A percentile compares a stretch with the other conserved stretches of the same genome.
These are phyloP conservation scores for Chaetomiaceae sp. DNA, from an alignment of 2,329 filamentous ascomycete species.

Conservation along the genomic window DNA sequence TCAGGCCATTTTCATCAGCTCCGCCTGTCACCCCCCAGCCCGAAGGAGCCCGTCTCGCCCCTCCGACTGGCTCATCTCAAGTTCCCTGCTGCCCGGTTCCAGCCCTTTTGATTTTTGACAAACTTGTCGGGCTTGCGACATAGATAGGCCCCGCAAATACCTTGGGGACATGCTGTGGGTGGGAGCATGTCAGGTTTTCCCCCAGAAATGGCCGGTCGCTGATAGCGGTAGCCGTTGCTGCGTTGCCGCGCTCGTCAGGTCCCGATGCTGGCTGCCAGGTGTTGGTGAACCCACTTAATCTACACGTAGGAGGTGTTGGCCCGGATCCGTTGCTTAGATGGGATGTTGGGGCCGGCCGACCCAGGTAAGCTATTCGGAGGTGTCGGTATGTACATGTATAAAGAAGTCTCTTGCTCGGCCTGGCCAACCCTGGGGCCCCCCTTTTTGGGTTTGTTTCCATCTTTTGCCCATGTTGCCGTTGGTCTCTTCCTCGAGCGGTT, in stretches of 20 bases:
- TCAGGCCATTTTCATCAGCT: constrained; percentile 33
- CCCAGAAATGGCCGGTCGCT: too few relatives aligned
- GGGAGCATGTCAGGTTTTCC: background rate
- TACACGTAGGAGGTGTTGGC: background rate
- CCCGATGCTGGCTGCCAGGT: constrained; percentile 12
- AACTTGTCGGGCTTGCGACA: constrained; percentile 5
- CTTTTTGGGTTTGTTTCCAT: constrained; percentile 1
- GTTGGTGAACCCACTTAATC: constrained; percentile 17
- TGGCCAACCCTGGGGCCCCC: background rate
- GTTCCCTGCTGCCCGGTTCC: background rate
- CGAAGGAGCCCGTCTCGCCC: constrained; percentile 19
- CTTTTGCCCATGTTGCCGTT: background rate
- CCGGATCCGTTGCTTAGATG: background rate
- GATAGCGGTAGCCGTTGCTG: too few relatives aligned
- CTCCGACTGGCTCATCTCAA: background rate
- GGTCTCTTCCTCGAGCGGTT: background rate
- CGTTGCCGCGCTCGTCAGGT: background rate
- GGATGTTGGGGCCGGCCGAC: background rate
- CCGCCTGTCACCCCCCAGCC: constrained; percentile 22
- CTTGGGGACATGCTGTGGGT: background rate
- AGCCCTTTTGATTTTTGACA: background rate
- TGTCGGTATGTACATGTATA: constrained; percentile 19
- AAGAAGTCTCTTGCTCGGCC: constrained; percentile 10
- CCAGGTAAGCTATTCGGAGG: background rate
- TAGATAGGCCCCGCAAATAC: too few relatives aligned